Conservation (phyloP, 208 protist genomes). For the Acanthamoeba royreba region DNA sequence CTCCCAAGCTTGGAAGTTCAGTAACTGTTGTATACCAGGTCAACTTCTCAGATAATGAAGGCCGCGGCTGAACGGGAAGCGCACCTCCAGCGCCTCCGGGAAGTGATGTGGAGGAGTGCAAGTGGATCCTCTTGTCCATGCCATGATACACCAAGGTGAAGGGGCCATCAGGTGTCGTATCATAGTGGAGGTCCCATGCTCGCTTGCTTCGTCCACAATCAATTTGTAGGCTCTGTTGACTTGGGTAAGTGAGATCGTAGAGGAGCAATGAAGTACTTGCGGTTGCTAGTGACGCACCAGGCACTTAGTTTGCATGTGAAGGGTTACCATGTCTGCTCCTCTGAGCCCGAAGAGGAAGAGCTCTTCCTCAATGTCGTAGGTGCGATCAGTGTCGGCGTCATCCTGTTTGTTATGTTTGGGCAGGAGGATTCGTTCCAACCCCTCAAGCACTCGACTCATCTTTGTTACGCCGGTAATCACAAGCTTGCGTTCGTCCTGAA, state of each 20-base stretch:
- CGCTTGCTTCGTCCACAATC: conserved; percentile 1
- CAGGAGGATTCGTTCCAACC: conserved; percentile 2
- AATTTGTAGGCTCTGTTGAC: neutral
- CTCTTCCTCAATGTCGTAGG: neutral
- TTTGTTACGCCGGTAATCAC: neutral
- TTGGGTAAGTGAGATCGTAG: neutral
- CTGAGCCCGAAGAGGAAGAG: neutral
- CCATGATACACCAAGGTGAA: neutral
- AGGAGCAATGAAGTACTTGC: too few relatives aligned
- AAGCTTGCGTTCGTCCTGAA: neutral
- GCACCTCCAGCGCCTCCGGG: neutral
- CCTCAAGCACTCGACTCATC: neutral
- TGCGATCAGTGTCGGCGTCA: neutral
- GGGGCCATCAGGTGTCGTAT: neutral
- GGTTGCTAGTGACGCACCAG: neutral
- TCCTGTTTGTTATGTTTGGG: too few relatives aligned
- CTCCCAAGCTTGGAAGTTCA: neutral
- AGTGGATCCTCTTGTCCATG: neutral
- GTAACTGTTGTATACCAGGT: neutral
- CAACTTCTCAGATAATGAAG: neutral
- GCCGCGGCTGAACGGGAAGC: neutral
- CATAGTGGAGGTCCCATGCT: neutral
- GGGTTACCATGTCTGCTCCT: neutral
- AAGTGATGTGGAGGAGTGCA: neutral
- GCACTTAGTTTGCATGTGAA: neutral